phyloP scores from a whole-genome alignment of 805 yeast genomes.

The Starmerella riodocensis region DNA sequence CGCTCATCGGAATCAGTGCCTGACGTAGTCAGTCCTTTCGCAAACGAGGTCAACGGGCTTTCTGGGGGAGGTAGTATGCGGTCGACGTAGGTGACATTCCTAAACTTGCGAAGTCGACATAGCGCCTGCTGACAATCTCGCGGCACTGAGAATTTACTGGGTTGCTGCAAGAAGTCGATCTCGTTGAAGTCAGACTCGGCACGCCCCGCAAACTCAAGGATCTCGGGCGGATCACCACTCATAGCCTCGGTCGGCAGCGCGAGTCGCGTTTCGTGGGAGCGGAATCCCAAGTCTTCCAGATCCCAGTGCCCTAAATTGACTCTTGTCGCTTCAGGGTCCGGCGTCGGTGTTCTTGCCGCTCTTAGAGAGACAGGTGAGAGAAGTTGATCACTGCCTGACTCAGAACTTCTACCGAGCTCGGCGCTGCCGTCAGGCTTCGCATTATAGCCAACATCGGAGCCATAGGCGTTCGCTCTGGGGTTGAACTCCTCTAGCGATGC shows the following conservation, averaged over 20 bases:
- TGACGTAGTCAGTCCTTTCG: slow-evolving; percentile 22
- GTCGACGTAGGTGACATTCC: slow-evolving; percentile 9
- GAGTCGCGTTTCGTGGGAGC: background rate
- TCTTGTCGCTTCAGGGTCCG: no score
- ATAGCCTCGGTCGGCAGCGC: background rate
- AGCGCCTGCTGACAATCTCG: slow-evolving; percentile 4
- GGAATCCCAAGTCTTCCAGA: background rate
- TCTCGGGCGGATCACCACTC: background rate
- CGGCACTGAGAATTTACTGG: slow-evolving; percentile 9
- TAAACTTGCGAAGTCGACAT: slow-evolving; percentile 4
- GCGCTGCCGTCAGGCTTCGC: background rate
- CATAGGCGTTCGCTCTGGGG: background rate
- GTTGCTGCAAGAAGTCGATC: slow-evolving; percentile 13
- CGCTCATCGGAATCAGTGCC: slow-evolving; percentile 25
- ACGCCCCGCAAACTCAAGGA: background rate
- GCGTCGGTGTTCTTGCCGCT: no score
- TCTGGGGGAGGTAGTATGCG: slow-evolving; percentile 3
- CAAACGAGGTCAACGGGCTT: slow-evolving; percentile 9
- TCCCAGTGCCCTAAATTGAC: background rate
- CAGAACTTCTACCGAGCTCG: background rate
- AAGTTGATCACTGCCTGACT: background rate
- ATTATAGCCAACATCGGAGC: background rate
- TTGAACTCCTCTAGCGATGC: background rate
- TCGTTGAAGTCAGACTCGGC: slow-evolving; percentile 2
- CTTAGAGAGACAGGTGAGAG: no score